These are phyloP conservation scores for Isatis lusitanica DNA, from an alignment of 441 rosid species.

Conservation along the genomic window DNA sequence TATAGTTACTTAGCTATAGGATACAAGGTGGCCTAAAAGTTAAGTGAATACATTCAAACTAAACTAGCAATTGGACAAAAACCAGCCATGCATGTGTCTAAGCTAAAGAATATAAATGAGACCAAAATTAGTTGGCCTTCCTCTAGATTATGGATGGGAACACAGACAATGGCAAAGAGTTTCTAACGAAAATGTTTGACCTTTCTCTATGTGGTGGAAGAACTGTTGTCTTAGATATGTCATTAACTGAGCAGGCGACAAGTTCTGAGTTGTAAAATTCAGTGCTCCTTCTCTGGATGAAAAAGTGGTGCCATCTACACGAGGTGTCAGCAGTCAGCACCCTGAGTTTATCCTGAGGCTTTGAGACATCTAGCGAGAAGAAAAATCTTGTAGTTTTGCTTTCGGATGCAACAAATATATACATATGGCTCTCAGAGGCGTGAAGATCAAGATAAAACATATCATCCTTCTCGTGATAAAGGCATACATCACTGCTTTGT, in stretches of 20 bases:
- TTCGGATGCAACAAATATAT: slow-evolving; percentile 66
- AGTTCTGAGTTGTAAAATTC: slow-evolving; percentile 81
- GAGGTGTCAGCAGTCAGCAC: slow-evolving; percentile 81
- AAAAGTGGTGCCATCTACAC: slow-evolving; percentile 77
- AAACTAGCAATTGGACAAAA: background rate
- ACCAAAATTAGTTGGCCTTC: background rate
- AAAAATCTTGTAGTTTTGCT: slow-evolving; percentile 76
- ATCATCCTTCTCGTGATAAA: slow-evolving; percentile 89
- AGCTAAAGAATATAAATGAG: background rate
- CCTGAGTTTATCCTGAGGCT: slow-evolving; percentile 69
- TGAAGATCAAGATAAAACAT: slow-evolving; percentile 66
- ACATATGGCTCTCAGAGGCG: slow-evolving; percentile 75
- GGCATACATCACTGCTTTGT: slow-evolving; percentile 66
- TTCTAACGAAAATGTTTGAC: slow-evolving; percentile 35
- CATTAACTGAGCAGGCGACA: slow-evolving; percentile 63
- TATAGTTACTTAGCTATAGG: slow-evolving; percentile 17
- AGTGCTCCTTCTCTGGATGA: slow-evolving; percentile 65
- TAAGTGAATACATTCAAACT: background rate
- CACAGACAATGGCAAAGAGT: slow-evolving; percentile 1
- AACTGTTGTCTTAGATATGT: slow-evolving; percentile 55
- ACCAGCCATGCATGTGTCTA: slow-evolving; percentile 10
- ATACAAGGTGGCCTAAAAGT: background rate
- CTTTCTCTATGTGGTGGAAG: slow-evolving; percentile 85
- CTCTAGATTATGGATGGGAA: background rate
- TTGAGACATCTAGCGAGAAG: slow-evolving; percentile 62